Evolutionary conservation across 176 grass and related monocot species (phyloP).

Genomic region (Carex littledalei): DNA sequence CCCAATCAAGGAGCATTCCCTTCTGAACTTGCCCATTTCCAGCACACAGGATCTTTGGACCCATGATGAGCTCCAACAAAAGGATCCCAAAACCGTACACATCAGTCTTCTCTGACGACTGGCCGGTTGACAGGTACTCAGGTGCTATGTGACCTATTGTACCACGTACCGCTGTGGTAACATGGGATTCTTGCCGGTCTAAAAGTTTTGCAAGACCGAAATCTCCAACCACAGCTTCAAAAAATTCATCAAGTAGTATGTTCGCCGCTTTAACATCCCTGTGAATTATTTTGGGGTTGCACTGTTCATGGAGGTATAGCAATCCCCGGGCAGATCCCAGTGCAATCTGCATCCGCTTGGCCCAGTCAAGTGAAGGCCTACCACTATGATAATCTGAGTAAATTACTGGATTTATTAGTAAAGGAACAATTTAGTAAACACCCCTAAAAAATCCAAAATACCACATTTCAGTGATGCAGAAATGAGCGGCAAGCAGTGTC

Average conservation of each 20-base stretch:
- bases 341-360: constrained; percentile 74
- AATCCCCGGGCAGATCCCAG: constrained; percentile 83
- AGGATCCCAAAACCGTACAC: constrained; percentile 98
- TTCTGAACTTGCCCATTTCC: constrained; percentile 76
- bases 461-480: neutral
- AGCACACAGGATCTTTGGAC: constrained; percentile 70
- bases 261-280: constrained; percentile 97
- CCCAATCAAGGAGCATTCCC: constrained; percentile 93
- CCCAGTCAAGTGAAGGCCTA: constrained; percentile 81
- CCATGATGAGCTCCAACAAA: constrained; percentile 81
- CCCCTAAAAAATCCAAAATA: neutral
- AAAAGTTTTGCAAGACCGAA: constrained; percentile 96
- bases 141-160: constrained; percentile 96
- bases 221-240: constrained; percentile 90
- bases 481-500: neutral
- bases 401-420: neutral
- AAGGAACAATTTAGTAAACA: neutral
- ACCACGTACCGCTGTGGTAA: constrained; percentile 87
- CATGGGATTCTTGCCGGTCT: constrained; percentile 84
- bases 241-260: constrained; percentile 84
- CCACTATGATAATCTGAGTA: constrained; percentile 56
- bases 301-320: constrained; percentile 93
- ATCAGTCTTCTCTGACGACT: constrained; percentile 92
- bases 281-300: constrained; percentile 96
- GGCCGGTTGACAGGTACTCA: constrained; percentile 93